phyloP scores from a whole-genome alignment of 176 grass and related monocot genomes.

The Carex kokanica region DNA sequence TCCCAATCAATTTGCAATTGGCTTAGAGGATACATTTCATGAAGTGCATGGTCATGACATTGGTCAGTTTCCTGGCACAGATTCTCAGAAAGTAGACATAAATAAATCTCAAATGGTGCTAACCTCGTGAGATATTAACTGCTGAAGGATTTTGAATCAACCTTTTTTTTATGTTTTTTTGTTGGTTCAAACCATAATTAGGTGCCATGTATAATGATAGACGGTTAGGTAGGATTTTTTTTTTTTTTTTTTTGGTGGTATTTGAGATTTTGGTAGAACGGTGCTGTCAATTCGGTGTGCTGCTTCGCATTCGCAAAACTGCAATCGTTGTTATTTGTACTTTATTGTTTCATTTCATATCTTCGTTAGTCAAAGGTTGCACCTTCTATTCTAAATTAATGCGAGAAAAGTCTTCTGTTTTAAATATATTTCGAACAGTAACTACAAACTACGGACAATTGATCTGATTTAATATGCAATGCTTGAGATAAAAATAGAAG shows the following conservation, averaged over 20 bases:
- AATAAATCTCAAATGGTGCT: constrained; percentile 30
- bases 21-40: constrained; percentile 48
- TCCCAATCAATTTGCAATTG: constrained; percentile 56
- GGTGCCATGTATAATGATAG: not conserved
- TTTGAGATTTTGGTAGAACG: constrained; percentile 4
- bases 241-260: not conserved
- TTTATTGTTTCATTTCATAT: not conserved
- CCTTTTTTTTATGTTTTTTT: constrained; percentile 2
- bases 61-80: constrained; percentile 64
- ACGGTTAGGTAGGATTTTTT: not conserved
- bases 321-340: not conserved
- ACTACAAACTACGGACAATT: not conserved
- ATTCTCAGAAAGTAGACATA: constrained; percentile 37
- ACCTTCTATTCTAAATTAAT: not conserved
- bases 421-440: not conserved
- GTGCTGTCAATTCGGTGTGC: not conserved
- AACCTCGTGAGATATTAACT: constrained; percentile 17
- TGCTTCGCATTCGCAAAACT: not conserved
- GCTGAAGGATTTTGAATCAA: not conserved
- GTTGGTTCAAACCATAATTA: not conserved
- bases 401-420: not conserved
- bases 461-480: not conserved
- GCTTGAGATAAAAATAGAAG: not conserved
- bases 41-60: constrained; percentile 75
- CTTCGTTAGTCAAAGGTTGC: not conserved